These are phyloP conservation scores for Fusarium sterilihyphosum DNA, from an alignment of 2,329 filamentous ascomycete genomes.

Conservation along the genomic window DNA sequence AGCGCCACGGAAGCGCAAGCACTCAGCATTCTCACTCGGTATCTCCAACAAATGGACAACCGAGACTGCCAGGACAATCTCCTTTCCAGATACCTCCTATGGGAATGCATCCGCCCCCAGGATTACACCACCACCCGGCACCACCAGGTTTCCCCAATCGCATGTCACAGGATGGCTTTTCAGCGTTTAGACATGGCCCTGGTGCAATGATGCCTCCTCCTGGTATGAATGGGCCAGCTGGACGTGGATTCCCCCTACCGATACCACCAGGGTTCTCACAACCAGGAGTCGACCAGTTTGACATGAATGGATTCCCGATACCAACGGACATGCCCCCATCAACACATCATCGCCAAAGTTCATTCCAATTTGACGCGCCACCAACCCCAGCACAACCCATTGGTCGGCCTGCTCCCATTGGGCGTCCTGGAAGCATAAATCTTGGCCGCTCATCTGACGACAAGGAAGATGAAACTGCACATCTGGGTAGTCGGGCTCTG, in stretches of 20 bases:
- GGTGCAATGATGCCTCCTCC: conserved; percentile 62
- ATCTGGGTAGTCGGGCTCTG: conserved; percentile 90
- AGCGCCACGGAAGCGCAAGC: conserved; percentile 70
- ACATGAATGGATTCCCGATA: conserved; percentile 47
- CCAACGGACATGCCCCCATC: conserved; percentile 47
- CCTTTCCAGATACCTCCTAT: conserved; percentile 65
- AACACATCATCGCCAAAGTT: conserved; percentile 80
- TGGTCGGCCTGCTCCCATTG: conserved; percentile 85
- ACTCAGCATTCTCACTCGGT: conserved; percentile 54
- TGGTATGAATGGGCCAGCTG: conserved; percentile 58
- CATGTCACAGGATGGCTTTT: conserved; percentile 64
- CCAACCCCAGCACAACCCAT: conserved; percentile 75
- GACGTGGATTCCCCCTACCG: conserved; percentile 55
- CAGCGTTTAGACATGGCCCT: conserved; percentile 57
- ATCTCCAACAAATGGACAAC: conserved; percentile 63
- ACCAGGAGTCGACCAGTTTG: conserved; percentile 45
- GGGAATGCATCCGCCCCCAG: conserved; percentile 60
- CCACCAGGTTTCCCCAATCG: conserved; percentile 66
- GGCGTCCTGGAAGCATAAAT: conserved; percentile 80
- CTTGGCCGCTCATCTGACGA: conserved; percentile 61
- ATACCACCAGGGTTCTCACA: conserved; percentile 52
- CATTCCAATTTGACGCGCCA: conserved; percentile 71
- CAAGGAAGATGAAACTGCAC: conserved; percentile 78
- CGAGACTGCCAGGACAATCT: conserved; percentile 50
- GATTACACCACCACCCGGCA: conserved; percentile 49